Base-by-base conservation (phyloP, 768 basidiomycete species). In the Phlebiopsis flavidoalba region DNA sequence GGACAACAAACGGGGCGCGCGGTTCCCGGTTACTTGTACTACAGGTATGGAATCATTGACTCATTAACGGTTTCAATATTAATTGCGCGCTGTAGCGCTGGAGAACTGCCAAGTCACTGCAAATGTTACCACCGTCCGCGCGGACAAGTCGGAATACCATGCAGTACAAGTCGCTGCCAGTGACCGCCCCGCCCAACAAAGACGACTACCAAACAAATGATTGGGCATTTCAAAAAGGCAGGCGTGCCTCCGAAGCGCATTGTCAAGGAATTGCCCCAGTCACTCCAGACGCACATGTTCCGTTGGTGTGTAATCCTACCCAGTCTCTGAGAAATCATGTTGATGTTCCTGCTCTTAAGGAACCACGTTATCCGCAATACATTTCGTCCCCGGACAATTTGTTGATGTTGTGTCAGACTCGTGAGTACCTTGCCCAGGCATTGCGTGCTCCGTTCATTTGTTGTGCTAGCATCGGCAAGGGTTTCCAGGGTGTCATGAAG, bases 401-500 rank as follows among this genome's bases (percentile, higher is more conserved):
- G 93, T 98, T 12, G 96, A 98, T 72, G 90, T 95, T 6, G 80
- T 91, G 63, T 91, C 90, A 7, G 91, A 89, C 65, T 93, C 91
- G 96, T 98, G 69, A 66, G 92, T 83, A 47, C 40, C 47, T 24
- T 53, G 15, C 8, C 19, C 48, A 19, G 21, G 45, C 0, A 43
- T 4, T 3, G 24, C 37, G 10, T 52, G 45, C 26, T 37, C 22
- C 51, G 26, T 21, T 57, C 14, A 43, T 46, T 1, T 14, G 61
- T 36, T 47, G 22, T 15, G 21, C 50, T 59, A 99, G 95, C 3
- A 91, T 96, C 60, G 97, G 97, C 22, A 98, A 98, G 75, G 97
- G 97, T 8, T 98, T 95, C 74, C 91, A 93, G 64, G 97, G 97
- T 68, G 86, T 83, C 31, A 99, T 99, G 97, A 99, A 98, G 72